Conservation (phyloP, 169 alveolate species). For the Cystoisospora suis region DNA sequence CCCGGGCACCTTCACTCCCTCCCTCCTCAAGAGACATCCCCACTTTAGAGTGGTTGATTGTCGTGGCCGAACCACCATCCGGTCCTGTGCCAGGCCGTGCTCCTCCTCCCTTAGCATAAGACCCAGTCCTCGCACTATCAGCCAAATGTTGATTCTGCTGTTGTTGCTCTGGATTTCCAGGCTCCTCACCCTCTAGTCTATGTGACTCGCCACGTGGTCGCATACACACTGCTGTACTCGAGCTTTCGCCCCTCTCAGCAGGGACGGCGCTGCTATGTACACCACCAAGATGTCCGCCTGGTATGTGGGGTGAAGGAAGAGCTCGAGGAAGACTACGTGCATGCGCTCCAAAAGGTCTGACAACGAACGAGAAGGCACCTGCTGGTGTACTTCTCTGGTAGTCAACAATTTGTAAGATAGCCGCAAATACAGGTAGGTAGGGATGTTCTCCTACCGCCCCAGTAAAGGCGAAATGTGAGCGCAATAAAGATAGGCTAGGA, state of each 20-base stretch:
- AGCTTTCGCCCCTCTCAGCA: background rate
- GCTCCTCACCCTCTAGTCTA: background rate
- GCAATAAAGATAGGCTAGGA: slow-evolving; percentile 38
- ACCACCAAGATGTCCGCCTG: background rate
- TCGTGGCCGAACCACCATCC: no score
- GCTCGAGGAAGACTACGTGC: slow-evolving; percentile 57
- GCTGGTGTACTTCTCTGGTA: background rate
- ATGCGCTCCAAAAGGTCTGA: slow-evolving; percentile 46
- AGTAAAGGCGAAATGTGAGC: slow-evolving; percentile 41
- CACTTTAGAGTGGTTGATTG: no score
- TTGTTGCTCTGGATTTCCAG: background rate
- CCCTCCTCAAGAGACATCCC: no score
- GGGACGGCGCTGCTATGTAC: background rate
- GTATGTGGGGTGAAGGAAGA: background rate
- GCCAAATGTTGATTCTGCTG: background rate
- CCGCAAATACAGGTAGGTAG: slow-evolving; percentile 54
- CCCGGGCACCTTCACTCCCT: no score
- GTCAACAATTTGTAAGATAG: slow-evolving; percentile 29
- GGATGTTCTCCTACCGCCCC: slow-evolving; percentile 59
- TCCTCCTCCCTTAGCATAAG: no score
- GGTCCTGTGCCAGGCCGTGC: no score
- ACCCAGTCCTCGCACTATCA: background rate
- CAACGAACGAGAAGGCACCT: slow-evolving; percentile 34
- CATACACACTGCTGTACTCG: background rate
- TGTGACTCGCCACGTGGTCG: background rate